phyloP scores from a whole-genome alignment of 2,329 filamentous ascomycete genomes.

The Ascochyta fabae region DNA sequence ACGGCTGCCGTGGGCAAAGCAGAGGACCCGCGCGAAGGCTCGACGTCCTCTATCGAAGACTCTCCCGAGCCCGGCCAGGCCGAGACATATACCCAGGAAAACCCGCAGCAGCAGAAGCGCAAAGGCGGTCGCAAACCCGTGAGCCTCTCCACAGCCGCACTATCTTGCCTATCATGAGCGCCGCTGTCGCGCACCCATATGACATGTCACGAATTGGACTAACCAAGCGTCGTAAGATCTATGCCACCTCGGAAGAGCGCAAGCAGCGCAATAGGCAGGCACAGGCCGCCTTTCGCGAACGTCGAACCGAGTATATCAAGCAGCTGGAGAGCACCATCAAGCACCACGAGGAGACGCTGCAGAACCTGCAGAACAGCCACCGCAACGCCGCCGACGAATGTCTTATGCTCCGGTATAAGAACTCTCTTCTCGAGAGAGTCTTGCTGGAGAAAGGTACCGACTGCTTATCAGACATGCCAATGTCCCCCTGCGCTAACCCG shows the following conservation, averaged over 20 bases:
- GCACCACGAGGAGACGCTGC: conserved; percentile 91
- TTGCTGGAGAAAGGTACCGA: conserved; percentile 87
- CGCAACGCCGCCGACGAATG: conserved; percentile 95
- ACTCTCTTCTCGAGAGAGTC: conserved; percentile 93
- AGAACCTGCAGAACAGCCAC: conserved; percentile 91
- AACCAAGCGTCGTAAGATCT: conserved; percentile 72
- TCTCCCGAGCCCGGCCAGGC: conserved; percentile 55
- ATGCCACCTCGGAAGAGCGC: conserved; percentile 97
- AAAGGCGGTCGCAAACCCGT: conserved; percentile 98
- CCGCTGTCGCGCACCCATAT: conserved; percentile 29
- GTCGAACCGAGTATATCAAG: conserved; percentile 98
- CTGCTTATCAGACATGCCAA: conserved; percentile 6
- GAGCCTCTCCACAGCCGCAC: conserved; percentile 52
- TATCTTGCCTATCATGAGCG: conserved; percentile 32
- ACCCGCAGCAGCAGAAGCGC: conserved; percentile 74
- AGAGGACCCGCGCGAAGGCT: conserved; percentile 53
- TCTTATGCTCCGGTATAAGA: conserved; percentile 98
- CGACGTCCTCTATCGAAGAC: conserved; percentile 57
- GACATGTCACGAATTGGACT: conserved; percentile 47
- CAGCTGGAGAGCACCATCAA: conserved; percentile 97
- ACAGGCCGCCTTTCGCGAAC: conserved; percentile 95
- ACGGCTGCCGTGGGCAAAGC: conserved; percentile 54
- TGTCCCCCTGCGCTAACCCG: conserved; percentile 26
- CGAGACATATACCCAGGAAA: conserved; percentile 51
- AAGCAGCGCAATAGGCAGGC: conserved; percentile 98